phyloP scores from a whole-genome alignment of 306 rosid species.

The Astragalus glycyphyllos region DNA sequence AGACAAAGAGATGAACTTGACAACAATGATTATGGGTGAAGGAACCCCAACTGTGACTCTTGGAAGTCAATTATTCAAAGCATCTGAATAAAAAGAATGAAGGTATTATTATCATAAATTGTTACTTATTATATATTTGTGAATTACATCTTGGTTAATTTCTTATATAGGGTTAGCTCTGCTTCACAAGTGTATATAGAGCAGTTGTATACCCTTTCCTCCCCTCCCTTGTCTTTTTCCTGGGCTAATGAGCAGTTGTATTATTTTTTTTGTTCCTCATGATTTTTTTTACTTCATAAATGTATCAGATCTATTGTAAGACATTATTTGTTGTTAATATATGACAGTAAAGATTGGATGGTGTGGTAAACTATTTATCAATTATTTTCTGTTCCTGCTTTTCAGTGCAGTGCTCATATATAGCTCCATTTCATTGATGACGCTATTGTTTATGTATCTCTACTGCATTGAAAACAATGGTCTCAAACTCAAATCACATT shows the following conservation, averaged over 20 bases:
- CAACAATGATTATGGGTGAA: constrained; percentile 90
- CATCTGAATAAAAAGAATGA: constrained; percentile 46
- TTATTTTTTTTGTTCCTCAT: constrained; percentile 34
- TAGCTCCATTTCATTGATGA: constrained; percentile 8
- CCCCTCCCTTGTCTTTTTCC: constrained; percentile 7
- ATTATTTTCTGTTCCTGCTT: no score
- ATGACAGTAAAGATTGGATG: no score
- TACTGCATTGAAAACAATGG: not conserved
- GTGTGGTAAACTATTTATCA: no score
- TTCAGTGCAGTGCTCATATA: not conserved
- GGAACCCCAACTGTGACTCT: constrained; percentile 74
- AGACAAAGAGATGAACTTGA: constrained; percentile 82
- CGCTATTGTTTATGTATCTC: not conserved
- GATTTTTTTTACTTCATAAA: constrained; percentile 33
- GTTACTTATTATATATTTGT: no score
- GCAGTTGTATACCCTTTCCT: no score
- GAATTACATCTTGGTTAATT: no score
- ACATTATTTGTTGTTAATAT: no score
- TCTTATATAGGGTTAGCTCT: no score
- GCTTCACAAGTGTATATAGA: constrained; percentile 83
- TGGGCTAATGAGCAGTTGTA: constrained; percentile 52
- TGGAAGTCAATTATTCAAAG: constrained; percentile 77
- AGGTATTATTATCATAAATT: no score
- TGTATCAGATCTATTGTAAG: no score
- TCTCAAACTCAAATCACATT: no score